Base-by-base conservation (phyloP, 2,329 filamentous ascomycete genomes). In the Ophiostoma sp. region DNA sequence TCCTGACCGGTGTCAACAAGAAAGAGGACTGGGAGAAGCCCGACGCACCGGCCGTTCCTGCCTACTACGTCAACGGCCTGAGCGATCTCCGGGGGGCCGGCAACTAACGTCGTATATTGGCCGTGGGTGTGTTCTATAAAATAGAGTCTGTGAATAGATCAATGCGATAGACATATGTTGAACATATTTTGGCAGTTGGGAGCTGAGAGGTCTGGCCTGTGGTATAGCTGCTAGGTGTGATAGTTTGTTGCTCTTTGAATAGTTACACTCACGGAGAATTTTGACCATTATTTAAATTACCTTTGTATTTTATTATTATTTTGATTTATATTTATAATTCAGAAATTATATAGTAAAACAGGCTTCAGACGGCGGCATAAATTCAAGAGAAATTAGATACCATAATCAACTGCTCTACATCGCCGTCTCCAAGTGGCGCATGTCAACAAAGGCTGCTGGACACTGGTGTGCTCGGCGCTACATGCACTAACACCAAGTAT, bases 1-100 rank as follows among this genome's bases (percentile, higher is more conserved):
- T 99, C 5, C 82, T 97, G 79, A 97, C 94, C 0, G 95, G 95
- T 20, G 94, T 99, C 20, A 89, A 86, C 76, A 90, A 90, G 80
- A 93, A 94, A 80, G 90, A 90, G 69, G 91, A 97, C 71, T 92
- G 94, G 82, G 84, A 93, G 75, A 89, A 87, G 27, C 83, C 88
- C 70, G 87, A 86, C 39, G 88, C 89, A 10, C 79, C 85, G 60
- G 88, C 91, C 0, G 87, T 92, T 68, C 95, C 95, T 2, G 85
- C 86, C 54, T 95, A 89, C 73, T 98, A 96, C 79, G 89, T 95
- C 60, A 91, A 98, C 79, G 89, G 87, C 77, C 81, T 99, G 75
- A 90, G 91, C 71, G 94, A 98, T 81, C 81, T 98, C 17, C 73
- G 74, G 36, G 75, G 72, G 4, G 70, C 35, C 3, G 27, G 27